Evolutionary conservation across 106 monocot genomes (phyloP).

Genomic region (Dendrobium huoshanense): DNA sequence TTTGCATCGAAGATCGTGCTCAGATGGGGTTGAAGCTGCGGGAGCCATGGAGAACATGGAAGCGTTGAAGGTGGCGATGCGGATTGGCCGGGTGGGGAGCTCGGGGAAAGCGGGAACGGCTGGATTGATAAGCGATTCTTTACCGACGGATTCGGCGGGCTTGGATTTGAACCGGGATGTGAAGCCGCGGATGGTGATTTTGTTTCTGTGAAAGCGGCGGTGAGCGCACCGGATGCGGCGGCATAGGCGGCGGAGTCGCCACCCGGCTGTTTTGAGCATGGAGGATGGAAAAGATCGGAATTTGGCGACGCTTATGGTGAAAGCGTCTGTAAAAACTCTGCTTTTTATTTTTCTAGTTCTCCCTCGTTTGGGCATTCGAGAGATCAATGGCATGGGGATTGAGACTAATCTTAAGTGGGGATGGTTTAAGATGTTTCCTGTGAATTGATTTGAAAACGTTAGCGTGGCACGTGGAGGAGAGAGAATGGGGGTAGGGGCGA

Average conservation of each 20-base stretch:
- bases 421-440: background rate
- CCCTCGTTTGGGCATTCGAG: background rate
- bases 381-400: background rate
- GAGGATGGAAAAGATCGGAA: background rate
- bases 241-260: slow-evolving; percentile 13
- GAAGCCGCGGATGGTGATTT: background rate
- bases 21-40: slow-evolving; percentile 9
- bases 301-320: background rate
- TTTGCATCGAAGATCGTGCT: background rate
- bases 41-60: slow-evolving; percentile 89
- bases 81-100: slow-evolving; percentile 8
- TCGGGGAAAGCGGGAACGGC: background rate
- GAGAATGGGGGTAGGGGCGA: background rate
- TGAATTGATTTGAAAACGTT: background rate
- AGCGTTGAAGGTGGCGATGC: slow-evolving; percentile 78
- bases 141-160: background rate
- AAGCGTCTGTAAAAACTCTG: background rate
- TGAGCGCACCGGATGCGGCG: slow-evolving; percentile 7
- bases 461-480: background rate
- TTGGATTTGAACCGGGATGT: background rate
- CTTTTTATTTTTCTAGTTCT: background rate
- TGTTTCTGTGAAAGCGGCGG: background rate
- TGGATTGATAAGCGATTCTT: background rate
- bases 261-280: slow-evolving; percentile 9
- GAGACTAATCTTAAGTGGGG: background rate